Percentiles rank a stretch among this genome's conserved stretches.
Conservation (phyloP, 352 stramenopile species). For the Phytophthora citricola region DNA sequence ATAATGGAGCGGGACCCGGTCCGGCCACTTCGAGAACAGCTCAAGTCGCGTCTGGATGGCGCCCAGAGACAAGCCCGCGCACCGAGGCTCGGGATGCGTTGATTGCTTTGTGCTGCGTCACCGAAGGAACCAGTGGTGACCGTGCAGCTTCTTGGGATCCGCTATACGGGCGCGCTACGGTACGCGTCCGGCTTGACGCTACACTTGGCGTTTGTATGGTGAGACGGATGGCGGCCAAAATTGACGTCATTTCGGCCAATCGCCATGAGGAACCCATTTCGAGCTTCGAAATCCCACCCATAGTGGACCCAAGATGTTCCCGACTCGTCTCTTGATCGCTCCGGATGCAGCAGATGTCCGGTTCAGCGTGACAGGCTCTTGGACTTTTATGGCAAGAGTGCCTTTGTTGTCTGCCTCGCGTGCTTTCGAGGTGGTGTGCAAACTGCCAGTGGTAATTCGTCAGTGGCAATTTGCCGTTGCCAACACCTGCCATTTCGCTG, state of each 20-base stretch:
- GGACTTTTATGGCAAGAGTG: background rate
- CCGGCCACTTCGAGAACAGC: slow-evolving; percentile 8
- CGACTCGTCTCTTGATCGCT: slow-evolving; percentile 30
- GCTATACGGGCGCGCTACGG: slow-evolving; percentile 14
- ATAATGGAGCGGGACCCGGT: slow-evolving; percentile 19
- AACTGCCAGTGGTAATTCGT: too few relatives aligned
- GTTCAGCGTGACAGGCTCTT: slow-evolving; percentile 21
- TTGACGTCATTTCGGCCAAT: slow-evolving; percentile 27
- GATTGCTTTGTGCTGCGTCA: slow-evolving; percentile 21
- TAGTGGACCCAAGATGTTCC: slow-evolving; percentile 14
- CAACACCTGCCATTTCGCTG: slow-evolving; percentile 12
- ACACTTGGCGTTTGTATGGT: slow-evolving; percentile 24
- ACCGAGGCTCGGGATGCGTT: slow-evolving; percentile 7
- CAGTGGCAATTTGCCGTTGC: too few relatives aligned
- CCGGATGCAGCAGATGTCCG: slow-evolving; percentile 17
- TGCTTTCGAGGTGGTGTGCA: too few relatives aligned
- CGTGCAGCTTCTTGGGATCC: slow-evolving; percentile 12
- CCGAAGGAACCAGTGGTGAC: slow-evolving; percentile 25
- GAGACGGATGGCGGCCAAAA: slow-evolving; percentile 30
- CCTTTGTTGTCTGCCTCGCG: background rate
- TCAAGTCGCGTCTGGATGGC: slow-evolving; percentile 35
- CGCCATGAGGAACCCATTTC: background rate
- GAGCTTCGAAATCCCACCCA: slow-evolving; percentile 22
- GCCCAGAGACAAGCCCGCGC: slow-evolving; percentile 29
- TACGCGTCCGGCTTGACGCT: slow-evolving; percentile 15